Percentiles rank a stretch among this genome's conserved stretches.
phyloP scores from a whole-genome alignment of 441 rosid genomes.

The Aleurites moluccanus region DNA sequence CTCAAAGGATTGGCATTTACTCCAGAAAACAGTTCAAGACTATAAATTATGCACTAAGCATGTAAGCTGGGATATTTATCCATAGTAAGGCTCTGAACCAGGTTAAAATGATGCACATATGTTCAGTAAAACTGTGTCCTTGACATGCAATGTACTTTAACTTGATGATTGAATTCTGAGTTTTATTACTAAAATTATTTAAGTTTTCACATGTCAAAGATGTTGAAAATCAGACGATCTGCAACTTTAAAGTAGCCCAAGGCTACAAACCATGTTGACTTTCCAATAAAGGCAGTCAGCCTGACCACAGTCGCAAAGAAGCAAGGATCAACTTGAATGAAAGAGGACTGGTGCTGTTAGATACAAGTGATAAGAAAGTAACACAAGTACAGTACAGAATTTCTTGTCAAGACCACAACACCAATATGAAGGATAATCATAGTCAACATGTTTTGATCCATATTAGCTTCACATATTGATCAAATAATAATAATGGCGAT shows the following conservation, averaged over 20 bases:
- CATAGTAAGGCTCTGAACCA: not conserved
- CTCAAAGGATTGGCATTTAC: not conserved
- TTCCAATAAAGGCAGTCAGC: not conserved
- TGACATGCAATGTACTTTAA: not conserved
- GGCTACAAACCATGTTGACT: not conserved
- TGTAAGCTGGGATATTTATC: not conserved
- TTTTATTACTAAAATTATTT: not conserved
- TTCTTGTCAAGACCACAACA: not conserved
- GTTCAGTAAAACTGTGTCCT: not conserved
- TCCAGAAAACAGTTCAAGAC: not conserved
- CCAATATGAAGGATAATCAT: not conserved
- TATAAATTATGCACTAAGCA: not conserved
- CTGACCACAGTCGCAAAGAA: not conserved
- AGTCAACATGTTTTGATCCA: too few species aligned
- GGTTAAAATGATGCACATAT: not conserved
- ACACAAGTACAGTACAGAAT: not conserved
- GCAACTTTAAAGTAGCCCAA: not conserved
- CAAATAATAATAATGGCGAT: too few species aligned
- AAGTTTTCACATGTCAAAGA: not conserved
- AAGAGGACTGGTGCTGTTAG: not conserved
- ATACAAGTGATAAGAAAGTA: not conserved
- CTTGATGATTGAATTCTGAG: not conserved
- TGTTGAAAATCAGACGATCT: not conserved
- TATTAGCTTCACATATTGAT: too few species aligned
- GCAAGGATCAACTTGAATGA: not conserved